Percentiles rank a stretch among this genome's conserved stretches.
Evolutionary conservation across 169 alveolate species (phyloP).

Genomic region (Eimeria necatrix): DNA sequence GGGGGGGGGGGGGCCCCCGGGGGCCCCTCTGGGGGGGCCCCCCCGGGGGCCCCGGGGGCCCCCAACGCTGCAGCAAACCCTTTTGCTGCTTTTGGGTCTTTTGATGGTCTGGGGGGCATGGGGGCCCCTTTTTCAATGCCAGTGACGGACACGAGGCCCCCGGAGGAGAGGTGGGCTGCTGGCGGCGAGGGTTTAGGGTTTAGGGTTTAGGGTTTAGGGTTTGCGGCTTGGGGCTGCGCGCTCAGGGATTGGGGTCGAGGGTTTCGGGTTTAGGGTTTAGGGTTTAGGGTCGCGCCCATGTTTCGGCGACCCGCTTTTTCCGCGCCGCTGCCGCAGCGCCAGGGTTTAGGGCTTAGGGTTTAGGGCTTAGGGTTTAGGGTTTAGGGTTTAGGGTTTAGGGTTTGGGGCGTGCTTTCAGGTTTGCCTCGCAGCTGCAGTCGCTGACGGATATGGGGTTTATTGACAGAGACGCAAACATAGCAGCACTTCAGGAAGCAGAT

Average conservation of each 20-base stretch:
- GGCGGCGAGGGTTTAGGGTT: too few relatives aligned
- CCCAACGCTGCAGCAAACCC: neutral
- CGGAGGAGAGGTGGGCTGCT: constrained; percentile 66
- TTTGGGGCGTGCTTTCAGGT: constrained; percentile 81
- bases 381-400: neutral
- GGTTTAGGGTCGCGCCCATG: neutral
- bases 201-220: too few relatives aligned
- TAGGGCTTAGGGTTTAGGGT: neutral
- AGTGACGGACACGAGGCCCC: constrained; percentile 58
- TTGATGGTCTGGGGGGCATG: constrained; percentile 56
- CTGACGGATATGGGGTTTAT: constrained; percentile 97
- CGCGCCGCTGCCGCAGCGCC: neutral
- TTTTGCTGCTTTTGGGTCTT: neutral
- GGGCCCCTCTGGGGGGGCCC: neutral
- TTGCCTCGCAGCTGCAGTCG: constrained; percentile 92
- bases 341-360: too few relatives aligned
- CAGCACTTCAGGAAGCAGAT: constrained; percentile 94
- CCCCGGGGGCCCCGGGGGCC: constrained; percentile 29
- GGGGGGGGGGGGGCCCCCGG: too few relatives aligned
- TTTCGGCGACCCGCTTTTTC: neutral
- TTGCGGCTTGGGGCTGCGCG: too few relatives aligned
- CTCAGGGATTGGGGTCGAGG: too few relatives aligned
- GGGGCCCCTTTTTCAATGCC: constrained; percentile 19
- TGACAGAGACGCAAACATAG: constrained; percentile 94
- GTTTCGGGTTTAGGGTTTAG: neutral